A percentile compares a stretch with the other conserved stretches of the same genome.
These are phyloP conservation scores for Golubevia pallescens DNA, from an alignment of 1,284 basidiomycete species.

Conservation along the genomic window DNA sequence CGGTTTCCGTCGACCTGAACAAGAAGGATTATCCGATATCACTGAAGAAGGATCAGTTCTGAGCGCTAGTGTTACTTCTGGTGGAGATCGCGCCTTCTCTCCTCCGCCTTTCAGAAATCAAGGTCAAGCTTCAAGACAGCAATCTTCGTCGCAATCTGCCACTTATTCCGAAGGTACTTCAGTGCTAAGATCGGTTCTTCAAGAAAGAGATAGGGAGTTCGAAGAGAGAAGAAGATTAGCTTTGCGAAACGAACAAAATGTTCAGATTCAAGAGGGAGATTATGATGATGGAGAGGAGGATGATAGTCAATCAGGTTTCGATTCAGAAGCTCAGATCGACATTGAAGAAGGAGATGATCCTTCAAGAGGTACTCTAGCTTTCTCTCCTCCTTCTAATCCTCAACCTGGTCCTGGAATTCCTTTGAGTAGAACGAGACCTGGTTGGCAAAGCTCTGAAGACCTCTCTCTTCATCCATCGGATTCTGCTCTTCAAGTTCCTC, in stretches of 20 bases:
- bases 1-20: slow-evolving; percentile 11
- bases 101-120: not conserved
- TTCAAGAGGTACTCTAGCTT: not conserved
- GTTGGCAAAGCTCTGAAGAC: not conserved
- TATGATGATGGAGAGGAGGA: slow-evolving; percentile 12
- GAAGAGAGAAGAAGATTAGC: slow-evolving; percentile 3
- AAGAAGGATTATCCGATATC: slow-evolving; percentile 45
- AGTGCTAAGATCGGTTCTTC: slow-evolving; percentile 3
- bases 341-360: slow-evolving; percentile 14
- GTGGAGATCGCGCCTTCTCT: not conserved
- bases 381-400: slow-evolving; percentile 3
- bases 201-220: slow-evolving; percentile 13
- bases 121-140: not conserved
- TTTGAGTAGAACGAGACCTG: not conserved
- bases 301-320: not conserved
- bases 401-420: slow-evolving; percentile 8
- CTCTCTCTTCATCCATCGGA: not conserved
- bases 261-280: not conserved
- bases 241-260: not conserved
- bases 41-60: slow-evolving; percentile 40
- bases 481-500: no score
- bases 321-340: not conserved
- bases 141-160: not conserved
- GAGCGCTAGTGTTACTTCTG: slow-evolving; percentile 18
- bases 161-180: not conserved